A percentile compares a stretch with the other conserved stretches of the same genome.
phyloP scores from a whole-genome alignment of 2,329 filamentous ascomycete genomes.

The Trichoderma harzianum region DNA sequence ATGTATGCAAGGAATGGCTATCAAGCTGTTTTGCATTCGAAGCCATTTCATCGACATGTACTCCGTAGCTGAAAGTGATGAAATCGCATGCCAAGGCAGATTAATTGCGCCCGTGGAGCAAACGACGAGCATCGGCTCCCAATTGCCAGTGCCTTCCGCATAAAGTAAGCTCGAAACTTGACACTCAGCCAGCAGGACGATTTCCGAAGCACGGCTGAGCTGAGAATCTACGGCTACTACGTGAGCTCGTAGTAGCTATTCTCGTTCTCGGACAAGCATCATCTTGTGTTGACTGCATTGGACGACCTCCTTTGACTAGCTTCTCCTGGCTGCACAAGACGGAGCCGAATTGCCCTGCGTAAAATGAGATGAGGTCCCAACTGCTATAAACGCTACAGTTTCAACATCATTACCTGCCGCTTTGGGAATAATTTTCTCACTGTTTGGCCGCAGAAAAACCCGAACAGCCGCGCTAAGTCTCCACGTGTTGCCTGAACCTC shows the following conservation, averaged over 20 bases:
- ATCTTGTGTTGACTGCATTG: background rate
- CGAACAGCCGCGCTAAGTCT: slow-evolving; percentile 1
- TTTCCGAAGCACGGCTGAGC: background rate
- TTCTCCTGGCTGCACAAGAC: background rate
- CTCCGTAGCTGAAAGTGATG: background rate
- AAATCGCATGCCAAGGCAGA: background rate
- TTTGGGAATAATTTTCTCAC: background rate
- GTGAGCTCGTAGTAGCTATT: background rate
- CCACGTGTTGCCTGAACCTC: background rate
- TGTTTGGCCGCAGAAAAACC: slow-evolving; percentile 2
- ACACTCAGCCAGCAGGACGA: background rate
- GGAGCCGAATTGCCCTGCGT: background rate
- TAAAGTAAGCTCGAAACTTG: background rate
- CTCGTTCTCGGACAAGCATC: background rate
- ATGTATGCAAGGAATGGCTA: background rate
- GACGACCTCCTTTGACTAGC: background rate
- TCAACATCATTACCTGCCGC: background rate
- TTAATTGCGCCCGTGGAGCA: background rate
- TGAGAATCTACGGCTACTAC: background rate
- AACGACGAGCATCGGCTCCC: background rate
- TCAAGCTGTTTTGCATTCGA: background rate
- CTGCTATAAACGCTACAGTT: slow-evolving; percentile 6
- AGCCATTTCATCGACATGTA: background rate
- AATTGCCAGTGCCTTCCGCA: background rate
- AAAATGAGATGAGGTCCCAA: background rate